Base-by-base conservation (phyloP, 2,329 filamentous ascomycete genomes). In the Scytalidium sp. region DNA sequence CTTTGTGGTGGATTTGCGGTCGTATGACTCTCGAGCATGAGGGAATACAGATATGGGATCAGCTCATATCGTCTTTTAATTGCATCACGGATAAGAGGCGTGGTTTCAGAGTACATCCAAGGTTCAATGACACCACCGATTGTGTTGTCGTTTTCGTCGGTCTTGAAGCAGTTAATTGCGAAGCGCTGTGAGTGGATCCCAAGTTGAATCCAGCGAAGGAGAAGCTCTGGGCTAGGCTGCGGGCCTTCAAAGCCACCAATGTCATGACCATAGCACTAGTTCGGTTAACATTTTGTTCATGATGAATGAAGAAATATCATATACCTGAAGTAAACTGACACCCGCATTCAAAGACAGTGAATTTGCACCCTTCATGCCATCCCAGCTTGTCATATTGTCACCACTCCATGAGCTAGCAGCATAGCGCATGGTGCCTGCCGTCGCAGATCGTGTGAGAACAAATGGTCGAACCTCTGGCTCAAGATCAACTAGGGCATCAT, bases 101-200 rank as follows among this genome's bases (percentile, higher is more conserved):
- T 83, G 22, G 83, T 82, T 29, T 84, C 78, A 0, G 84, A 83
- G 60, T 89, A 87, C 84, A 89, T 88, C 84, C 85, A 90, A 0
- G 86, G 86, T 68, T 89, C 85, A 50, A 90, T 90, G 0, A 90
- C 85, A 29, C 87, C 85, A 7, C 86, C 86, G 20, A 87, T 75
- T 0, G 74, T 73, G 58, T 84, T 88, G 65, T 89, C 82, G 1
- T 78, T 70, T 0, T 79, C 75, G 0, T 78, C 80, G 0, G 87
- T 90, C 69, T 90, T 90, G 78, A 85, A 89, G 66, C 86, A 90
- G 66, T 90, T 90, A 70, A 89, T 89, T 10, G 86, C 83, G 58
- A 90, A 89, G 0, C 86, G 81, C 0, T 83, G 78, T 1, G 84
- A 85, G 67, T 88, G 80, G 52, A 83, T 79, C 5, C 85, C 87